A percentile compares a stretch with the other conserved stretches of the same genome.
phyloP scores from a whole-genome alignment of 306 rosid genomes.

The Alnus glutinosa region DNA sequence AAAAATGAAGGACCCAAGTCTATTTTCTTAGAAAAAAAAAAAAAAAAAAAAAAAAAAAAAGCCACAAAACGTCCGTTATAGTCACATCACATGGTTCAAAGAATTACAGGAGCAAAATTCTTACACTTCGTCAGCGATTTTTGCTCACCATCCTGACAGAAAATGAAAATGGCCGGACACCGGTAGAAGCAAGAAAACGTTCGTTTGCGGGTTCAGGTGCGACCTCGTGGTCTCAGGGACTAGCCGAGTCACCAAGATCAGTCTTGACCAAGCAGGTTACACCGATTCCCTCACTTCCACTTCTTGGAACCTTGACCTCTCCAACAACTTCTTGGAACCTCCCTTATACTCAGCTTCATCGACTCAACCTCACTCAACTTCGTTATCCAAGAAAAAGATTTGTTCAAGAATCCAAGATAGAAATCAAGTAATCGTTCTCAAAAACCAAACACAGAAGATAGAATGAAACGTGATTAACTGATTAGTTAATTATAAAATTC shows the following conservation, averaged over 20 bases:
- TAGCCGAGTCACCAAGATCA: conserved; percentile 70
- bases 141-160: conserved; percentile 77
- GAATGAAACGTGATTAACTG: no score
- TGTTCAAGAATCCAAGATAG: no score
- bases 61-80: no score
- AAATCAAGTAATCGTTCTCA: no score
- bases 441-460: no score
- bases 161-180: conserved; percentile 68
- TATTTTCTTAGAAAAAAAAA: no score
- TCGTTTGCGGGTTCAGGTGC: conserved; percentile 70
- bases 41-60: no score
- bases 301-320: conserved; percentile 63
- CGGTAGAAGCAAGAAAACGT: conserved; percentile 45
- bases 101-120: conserved; percentile 46
- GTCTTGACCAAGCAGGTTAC: conserved; percentile 87
- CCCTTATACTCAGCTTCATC: conserved; percentile 44
- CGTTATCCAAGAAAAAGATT: no score
- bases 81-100: conserved; percentile 25
- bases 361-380: conserved; percentile 7
- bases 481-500: conserved; percentile 4
- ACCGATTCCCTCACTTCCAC: conserved; percentile 45
- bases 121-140: conserved; percentile 48
- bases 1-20: no score
- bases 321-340: conserved; percentile 75
- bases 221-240: conserved; percentile 44